phyloP scores from a whole-genome alignment of 306 rosid species.

The Vigna unguiculata region DNA sequence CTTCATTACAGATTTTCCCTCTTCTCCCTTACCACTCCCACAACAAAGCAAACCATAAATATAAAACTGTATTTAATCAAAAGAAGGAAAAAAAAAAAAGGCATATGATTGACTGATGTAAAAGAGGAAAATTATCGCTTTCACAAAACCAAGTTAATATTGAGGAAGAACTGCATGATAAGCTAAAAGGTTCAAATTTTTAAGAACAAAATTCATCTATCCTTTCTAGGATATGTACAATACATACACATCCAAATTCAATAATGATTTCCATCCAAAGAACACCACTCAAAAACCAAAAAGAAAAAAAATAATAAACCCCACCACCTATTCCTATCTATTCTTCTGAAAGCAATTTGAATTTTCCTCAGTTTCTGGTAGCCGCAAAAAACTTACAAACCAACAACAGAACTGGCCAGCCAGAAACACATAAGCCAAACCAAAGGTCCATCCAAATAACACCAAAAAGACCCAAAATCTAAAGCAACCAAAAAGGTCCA shows the following conservation, averaged over 20 bases:
- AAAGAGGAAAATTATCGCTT: background rate
- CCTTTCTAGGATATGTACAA: background rate
- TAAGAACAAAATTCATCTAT: slow-evolving; percentile 1
- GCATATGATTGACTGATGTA: background rate
- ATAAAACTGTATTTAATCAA: slow-evolving; percentile 2
- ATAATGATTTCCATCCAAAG: slow-evolving; percentile 8
- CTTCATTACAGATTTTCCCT: slow-evolving; percentile 2
- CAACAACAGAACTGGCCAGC: slow-evolving; percentile 31
- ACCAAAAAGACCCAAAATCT: slow-evolving; percentile 28
- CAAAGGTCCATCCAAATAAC: slow-evolving; percentile 35
- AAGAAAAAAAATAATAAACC: background rate
- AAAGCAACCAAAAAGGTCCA: slow-evolving; percentile 33
- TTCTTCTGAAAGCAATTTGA: slow-evolving; percentile 28
- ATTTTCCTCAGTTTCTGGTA: background rate
- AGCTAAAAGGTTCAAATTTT: slow-evolving; percentile 30
- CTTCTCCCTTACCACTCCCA: slow-evolving; percentile 4
- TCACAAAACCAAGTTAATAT: background rate
- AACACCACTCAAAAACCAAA: slow-evolving; percentile 4
- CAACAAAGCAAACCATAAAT: slow-evolving; percentile 25
- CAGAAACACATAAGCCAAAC: slow-evolving; percentile 41
- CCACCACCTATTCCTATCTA: background rate
- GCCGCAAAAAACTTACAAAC: slow-evolving; percentile 21
- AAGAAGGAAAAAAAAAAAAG: background rate
- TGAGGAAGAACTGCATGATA: slow-evolving; percentile 18
- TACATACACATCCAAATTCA: background rate